Evolutionary conservation across 202 grass and related monocot species (phyloP), one percentile per base, ranked within the genome.

Genomic region (Carex arenaria): DNA sequence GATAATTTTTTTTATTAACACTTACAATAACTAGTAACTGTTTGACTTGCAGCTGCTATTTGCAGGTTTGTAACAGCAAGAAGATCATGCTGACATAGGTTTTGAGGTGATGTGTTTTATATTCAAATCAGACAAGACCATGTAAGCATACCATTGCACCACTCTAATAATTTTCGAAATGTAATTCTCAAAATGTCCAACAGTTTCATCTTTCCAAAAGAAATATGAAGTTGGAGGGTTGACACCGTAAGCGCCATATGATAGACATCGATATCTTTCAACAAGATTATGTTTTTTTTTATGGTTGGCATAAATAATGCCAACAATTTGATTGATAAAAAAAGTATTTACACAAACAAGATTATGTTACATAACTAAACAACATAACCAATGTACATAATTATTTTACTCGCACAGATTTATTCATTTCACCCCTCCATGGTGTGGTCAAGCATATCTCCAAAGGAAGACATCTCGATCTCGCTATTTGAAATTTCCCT

Each of bases 401-500:
- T 18, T n/a, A n/a, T n/a, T n/a, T n/a, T n/a, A n/a, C n/a, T n/a
- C n/a, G n/a, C 6, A 17, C 47, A 31, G 45, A 52, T 75, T 75
- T 32, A 75, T 75, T 30, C 23, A 54, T 75, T 12, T 31, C 11
- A 15, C 31, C 13, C 71, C 2, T 75, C 71, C 23, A 6, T 14
- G 0, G 49, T 52, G 17, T 32, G 71, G 9, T 54, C 23, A 67
- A 85, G 82, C 91, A 97, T 85, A 40, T 90, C 87, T 3, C 87
- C 42, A 82, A 87, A 90, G 15, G 90, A 89, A 76, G 43, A 61
- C 38, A 88, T 85, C 52, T 83, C 80, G 67, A 38, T 64, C 30
- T 43, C 82, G 54, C 83, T 72, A 62, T 63, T 56, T 0, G 65
- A 51, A 79, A 91, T 36, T 78, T 97, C 89, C 63, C 94, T 80